Base-by-base conservation (phyloP, 176 grass and related monocot genomes). In the Poa pratensis region DNA sequence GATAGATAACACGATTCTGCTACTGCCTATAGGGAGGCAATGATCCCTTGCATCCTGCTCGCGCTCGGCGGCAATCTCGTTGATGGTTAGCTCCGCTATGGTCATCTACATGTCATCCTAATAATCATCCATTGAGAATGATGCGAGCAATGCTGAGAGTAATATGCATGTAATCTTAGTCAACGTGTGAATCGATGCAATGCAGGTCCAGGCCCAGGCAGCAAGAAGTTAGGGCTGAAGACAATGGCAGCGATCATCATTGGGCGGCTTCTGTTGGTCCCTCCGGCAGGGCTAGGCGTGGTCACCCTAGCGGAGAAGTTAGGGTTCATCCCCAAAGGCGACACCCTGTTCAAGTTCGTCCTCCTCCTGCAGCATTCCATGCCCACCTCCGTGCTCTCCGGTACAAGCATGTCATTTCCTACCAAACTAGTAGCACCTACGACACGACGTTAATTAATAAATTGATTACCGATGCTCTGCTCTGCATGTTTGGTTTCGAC, bases 11-110 rank as follows among this genome's bases (percentile, higher is more conserved):
- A 27, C 72, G 1, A 30, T 30, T 15, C 46, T 75, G 72, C 48
- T 75, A 27, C 46, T 75, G 5, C 52, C 20, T 57, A 32, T n/a
- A 94, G 92, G 79, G 88, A 90, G 68, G 92, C 92, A 30, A 94
- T 94, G 92, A 94, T 94, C 80, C 92, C 92, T 26, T 94, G 92
- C 64, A 94, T 94, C 81, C 76, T 94, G 77, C 92, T 94, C 62
- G 92, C 92, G 22, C 88, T 94, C 78, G 92, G 92, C 22, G 92
- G 92, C 50, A 94, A 86, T 86, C 92, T 94, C 83, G 88, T 94
- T 43, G 92, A 94, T 40, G 92, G 92, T 94, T 83, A 90, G 82
- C 68, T 35, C n/a, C 54, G 34, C 55, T 72, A 69, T 63, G 61
- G 49, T 80, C 24, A 52, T 34, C 7, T 28, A 19, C n/a, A 57